Evolutionary conservation across 2,329 filamentous ascomycete genomes (phyloP).

Genomic region (Pseudopyrenochaeta lycopersici): DNA sequence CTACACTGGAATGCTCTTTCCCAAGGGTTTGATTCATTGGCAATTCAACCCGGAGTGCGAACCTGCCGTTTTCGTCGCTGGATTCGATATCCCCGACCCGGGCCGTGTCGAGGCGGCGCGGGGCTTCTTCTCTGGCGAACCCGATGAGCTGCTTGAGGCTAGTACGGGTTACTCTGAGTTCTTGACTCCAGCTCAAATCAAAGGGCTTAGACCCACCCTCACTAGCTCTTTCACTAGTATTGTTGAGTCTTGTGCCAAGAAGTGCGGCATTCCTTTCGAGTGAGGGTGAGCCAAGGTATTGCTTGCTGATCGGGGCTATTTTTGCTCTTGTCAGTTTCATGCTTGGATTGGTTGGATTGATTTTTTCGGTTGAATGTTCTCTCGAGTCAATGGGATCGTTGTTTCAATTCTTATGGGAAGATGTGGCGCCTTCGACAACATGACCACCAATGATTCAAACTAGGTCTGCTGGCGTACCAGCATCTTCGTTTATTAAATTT

Average conservation of each 20-base stretch:
- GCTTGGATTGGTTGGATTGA: too few relatives aligned
- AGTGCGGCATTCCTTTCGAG: constrained; percentile 25
- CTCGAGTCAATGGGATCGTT: neutral
- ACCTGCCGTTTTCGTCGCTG: constrained; percentile 50
- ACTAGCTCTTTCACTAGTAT: constrained; percentile 26
- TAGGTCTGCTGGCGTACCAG: too few relatives aligned
- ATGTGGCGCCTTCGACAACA: too few relatives aligned
- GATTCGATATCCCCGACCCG: constrained; percentile 49
- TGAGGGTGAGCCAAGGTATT: neutral
- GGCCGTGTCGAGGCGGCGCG: constrained; percentile 42
- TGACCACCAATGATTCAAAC: too few relatives aligned
- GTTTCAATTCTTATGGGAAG: neutral
- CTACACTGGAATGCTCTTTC: constrained; percentile 52
- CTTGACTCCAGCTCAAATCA: constrained; percentile 23
- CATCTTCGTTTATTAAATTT: too few relatives aligned
- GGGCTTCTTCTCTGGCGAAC: constrained; percentile 39
- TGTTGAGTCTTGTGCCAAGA: constrained; percentile 29
- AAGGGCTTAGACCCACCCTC: constrained; percentile 16
- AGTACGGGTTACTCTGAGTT: constrained; percentile 25
- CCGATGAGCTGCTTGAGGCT: constrained; percentile 26
- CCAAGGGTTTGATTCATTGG: constrained; percentile 52
- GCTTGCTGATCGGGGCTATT: too few relatives aligned
- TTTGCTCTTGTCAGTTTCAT: too few relatives aligned
- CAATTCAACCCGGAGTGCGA: constrained; percentile 54
- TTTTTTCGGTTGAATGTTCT: too few relatives aligned